phyloP scores from a whole-genome alignment of 2,329 filamentous ascomycete genomes.

The Botryotinia convoluta region DNA sequence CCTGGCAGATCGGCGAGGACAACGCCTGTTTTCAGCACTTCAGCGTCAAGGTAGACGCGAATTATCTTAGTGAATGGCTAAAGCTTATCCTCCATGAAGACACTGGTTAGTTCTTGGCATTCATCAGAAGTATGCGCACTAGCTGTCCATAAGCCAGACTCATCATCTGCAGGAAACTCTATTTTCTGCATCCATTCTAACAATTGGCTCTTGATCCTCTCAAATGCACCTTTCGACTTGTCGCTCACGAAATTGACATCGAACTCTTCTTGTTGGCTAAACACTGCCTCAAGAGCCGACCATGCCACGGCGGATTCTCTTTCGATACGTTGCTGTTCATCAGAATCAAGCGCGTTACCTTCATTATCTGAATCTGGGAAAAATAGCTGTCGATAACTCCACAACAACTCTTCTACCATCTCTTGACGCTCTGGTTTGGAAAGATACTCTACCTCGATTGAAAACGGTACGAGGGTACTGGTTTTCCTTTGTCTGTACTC shows the following conservation, averaged over 20 bases:
- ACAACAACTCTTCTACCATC: not conserved
- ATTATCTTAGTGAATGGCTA: slow-evolving; percentile 7
- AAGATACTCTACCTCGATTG: not conserved
- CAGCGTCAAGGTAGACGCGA: slow-evolving; percentile 5
- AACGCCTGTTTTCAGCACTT: slow-evolving; percentile 7
- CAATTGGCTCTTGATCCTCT: not conserved
- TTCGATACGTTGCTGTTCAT: not conserved
- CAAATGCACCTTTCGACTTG: not conserved
- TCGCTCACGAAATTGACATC: not conserved
- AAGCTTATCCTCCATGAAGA: not conserved
- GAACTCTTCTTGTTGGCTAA: not conserved
- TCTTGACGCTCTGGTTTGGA: not conserved
- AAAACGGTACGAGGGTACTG: not conserved
- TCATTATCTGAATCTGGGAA: not conserved
- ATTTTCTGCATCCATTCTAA: not conserved
- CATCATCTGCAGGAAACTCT: not conserved
- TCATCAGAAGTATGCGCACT: not conserved
- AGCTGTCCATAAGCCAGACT: slow-evolving; percentile 1
- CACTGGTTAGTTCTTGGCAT: not conserved
- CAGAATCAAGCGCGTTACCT: not conserved
- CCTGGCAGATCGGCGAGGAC: not conserved
- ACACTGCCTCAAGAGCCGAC: not conserved
- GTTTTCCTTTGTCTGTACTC: not conserved
- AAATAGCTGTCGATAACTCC: not conserved
- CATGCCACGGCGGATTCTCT: not conserved